These are phyloP conservation scores for Vitis hybrid DNA, from an alignment of 177 flowering plant species.

Conservation along the genomic window DNA sequence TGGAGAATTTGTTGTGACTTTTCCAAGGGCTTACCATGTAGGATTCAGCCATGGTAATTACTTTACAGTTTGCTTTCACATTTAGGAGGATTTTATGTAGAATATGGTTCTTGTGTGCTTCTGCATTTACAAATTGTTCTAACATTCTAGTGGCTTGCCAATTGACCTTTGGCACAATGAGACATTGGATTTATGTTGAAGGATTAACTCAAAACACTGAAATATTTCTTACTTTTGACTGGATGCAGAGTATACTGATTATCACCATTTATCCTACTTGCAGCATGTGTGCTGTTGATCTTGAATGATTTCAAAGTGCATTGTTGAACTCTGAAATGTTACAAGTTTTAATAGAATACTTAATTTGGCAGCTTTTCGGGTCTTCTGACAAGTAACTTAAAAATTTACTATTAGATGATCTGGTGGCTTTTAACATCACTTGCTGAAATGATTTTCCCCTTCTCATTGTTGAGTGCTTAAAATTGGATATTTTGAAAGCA, in stretches of 20 bases:
- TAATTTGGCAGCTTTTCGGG: too few species aligned
- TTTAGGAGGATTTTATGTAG: not conserved
- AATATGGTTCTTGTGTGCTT: not conserved
- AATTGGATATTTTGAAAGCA: too few species aligned
- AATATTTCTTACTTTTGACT: too few species aligned
- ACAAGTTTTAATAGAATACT: not conserved
- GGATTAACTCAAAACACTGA: too few species aligned
- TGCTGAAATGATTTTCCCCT: too few species aligned
- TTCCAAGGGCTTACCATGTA: conserved; percentile 98
- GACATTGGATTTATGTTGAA: not conserved
- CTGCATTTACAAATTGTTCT: not conserved
- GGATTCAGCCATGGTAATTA: conserved; percentile 99
- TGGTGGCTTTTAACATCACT: too few species aligned
- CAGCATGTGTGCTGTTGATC: too few species aligned
- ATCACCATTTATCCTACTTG: not conserved
- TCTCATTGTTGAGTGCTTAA: too few species aligned
- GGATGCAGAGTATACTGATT: not conserved
- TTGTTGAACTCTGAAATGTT: conserved; percentile 1
- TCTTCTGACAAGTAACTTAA: too few species aligned
- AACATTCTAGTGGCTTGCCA: too few species aligned
- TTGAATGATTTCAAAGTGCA: not conserved
- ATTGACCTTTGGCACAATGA: too few species aligned
- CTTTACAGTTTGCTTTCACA: conserved; percentile 3
- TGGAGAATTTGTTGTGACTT: conserved; percentile 99
- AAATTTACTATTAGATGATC: too few species aligned